Conservation (phyloP, 148 eudicot species). For the Silene latifolia region DNA sequence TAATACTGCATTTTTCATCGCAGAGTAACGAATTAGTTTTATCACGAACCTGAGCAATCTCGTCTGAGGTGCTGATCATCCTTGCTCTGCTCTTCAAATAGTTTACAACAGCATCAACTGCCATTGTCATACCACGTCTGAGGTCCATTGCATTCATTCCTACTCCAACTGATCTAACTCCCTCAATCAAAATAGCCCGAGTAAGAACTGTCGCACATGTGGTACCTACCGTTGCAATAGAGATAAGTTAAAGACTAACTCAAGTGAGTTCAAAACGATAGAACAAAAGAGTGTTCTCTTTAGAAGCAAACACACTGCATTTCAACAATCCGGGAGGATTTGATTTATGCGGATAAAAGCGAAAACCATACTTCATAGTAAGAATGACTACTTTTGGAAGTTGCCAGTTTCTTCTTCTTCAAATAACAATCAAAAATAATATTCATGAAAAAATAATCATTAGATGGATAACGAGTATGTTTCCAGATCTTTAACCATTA, state of each 20-base stretch:
- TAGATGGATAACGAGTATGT: neutral
- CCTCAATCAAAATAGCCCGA: slow-evolving; percentile 81
- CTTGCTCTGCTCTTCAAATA: slow-evolving; percentile 82
- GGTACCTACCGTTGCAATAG: slow-evolving; percentile 51
- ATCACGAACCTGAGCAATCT: slow-evolving; percentile 59
- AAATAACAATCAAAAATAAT: neutral
- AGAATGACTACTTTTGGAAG: too few relatives aligned
- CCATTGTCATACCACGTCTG: slow-evolving; percentile 86
- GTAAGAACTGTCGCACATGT: slow-evolving; percentile 96
- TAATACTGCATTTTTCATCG: too few relatives aligned
- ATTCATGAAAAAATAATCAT: too few relatives aligned
- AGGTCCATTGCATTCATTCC: slow-evolving; percentile 95
- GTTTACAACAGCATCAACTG: slow-evolving; percentile 61
- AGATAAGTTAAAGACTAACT: neutral
- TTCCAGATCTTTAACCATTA: neutral
- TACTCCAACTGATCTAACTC: slow-evolving; percentile 81
- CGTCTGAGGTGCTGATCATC: slow-evolving; percentile 95
- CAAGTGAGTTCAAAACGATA: neutral
- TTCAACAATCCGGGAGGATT: too few relatives aligned
- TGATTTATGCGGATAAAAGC: too few relatives aligned
- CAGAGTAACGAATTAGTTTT: neutral
- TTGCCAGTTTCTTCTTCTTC: neutral
- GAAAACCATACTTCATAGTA: too few relatives aligned
- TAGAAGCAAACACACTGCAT: neutral
- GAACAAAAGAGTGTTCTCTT: neutral